Evolutionary conservation across 257 asterid genomes (phyloP).

Genomic region (Solanum sitiens): DNA sequence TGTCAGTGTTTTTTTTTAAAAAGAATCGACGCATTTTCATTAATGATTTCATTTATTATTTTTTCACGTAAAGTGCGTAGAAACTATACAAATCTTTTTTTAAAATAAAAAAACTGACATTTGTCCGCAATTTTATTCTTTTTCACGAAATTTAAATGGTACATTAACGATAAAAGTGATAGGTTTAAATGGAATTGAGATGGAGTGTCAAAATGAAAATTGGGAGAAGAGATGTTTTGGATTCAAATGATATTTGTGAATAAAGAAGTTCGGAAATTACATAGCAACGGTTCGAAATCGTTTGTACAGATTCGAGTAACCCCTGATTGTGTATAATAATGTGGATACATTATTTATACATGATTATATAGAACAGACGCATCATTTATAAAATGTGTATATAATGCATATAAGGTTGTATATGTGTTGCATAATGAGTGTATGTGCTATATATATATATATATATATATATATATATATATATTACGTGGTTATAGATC

Average conservation of each 20-base stretch:
- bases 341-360: not conserved
- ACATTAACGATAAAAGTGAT: not conserved
- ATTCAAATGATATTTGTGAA: not conserved
- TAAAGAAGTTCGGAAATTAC: not conserved
- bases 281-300: not conserved
- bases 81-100: too few relatives aligned
- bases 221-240: not conserved
- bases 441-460: not conserved
- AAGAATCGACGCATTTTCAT: not conserved
- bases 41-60: not conserved
- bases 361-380: not conserved
- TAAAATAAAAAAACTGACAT: accelerated
- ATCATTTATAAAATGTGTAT: not conserved
- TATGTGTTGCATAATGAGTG: not conserved
- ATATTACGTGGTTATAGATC: not conserved
- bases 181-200: not conserved
- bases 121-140: not conserved
- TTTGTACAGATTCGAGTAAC: not conserved
- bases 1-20: too few relatives aligned
- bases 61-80: not conserved
- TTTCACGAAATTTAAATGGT: not conserved
- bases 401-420: not conserved
- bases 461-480: too few relatives aligned
- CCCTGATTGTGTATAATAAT: not conserved
- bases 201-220: not conserved